Base-by-base conservation (phyloP, 805 yeast species). In the Hanseniaspora nectarophila region DNA sequence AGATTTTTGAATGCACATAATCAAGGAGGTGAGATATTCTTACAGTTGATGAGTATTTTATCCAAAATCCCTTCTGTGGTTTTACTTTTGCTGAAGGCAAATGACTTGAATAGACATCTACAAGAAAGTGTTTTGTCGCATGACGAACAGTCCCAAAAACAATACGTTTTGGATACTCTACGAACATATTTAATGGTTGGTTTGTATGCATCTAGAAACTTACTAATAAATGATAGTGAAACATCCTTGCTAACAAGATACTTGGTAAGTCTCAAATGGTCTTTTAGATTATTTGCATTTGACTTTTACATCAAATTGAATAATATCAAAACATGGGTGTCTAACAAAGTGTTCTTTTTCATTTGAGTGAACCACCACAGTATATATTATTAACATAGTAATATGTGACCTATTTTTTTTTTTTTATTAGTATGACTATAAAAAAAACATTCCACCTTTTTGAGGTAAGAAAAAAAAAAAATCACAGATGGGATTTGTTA, bases 51-150 rank as follows among this genome's bases (percentile, higher is more conserved):
- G 95, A 68, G 75, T 15, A 75, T 92, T 44, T 70, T 92, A 38
- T 78, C 89, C 12, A 70, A 74, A 15, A 78, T 92, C 69, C 99
- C 99, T 1, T 72, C 89, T 42, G 78, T 89, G 16, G 95, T 92
- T 21, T 65, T 92, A 28, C 72, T 92, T 55, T 85, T 92, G 44
- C 70, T 92, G 61, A 92, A 92, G 63, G 94, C 99, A 0, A 92
- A 92, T 63, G 99, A 92, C 68, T 72, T 92, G 47, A 87, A 95
- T 0, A 74, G 99, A 60, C 82, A 81, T 59, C 70, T 92, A 45
- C 98, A 92, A 65, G 97, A 90, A 61, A 72, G 76, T 52, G 72
- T 90, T 53, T 23, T 49, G 5, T 40, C 53, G 0, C 45, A 42
- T 28, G 53, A 42, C 28, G 20, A 16, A 7, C 42, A 35, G 15